These are phyloP conservation scores for Pascua guehoae DNA, from an alignment of 1,284 basidiomycete species.

Conservation along the genomic window DNA sequence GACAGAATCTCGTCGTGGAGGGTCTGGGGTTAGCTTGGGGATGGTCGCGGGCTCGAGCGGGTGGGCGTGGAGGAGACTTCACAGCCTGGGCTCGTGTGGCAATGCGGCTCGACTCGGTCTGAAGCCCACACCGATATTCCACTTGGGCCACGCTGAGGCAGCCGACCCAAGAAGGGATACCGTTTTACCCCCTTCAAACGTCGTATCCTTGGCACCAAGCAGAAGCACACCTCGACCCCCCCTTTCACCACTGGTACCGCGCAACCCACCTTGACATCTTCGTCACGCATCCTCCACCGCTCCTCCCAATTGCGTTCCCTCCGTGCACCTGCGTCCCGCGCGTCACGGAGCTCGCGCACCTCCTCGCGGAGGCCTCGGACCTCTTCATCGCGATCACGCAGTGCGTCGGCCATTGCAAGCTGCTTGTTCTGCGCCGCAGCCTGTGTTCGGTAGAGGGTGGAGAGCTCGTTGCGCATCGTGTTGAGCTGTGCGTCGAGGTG, in stretches of 20 bases:
- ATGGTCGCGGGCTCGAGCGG: no score
- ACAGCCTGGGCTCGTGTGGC: no score
- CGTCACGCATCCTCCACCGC: constrained; percentile 81
- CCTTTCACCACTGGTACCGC: background rate
- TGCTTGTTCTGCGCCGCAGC: constrained; percentile 81
- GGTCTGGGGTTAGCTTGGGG: constrained; percentile 56
- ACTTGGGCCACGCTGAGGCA: no score
- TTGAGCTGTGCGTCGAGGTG: constrained; percentile 92
- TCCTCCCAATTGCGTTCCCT: constrained; percentile 66
- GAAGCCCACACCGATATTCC: no score
- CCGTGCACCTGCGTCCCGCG: constrained; percentile 53
- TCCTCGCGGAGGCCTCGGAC: constrained; percentile 76
- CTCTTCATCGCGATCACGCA: constrained; percentile 87
- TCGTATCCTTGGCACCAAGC: no score
- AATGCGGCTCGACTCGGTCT: background rate
- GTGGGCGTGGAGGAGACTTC: no score
- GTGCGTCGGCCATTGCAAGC: constrained; percentile 86
- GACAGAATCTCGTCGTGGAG: constrained; percentile 92
- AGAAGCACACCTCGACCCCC: background rate
- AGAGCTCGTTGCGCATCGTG: constrained; percentile 80
- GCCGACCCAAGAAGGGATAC: no score
- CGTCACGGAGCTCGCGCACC: constrained; percentile 74
- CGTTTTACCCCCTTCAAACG: no score
- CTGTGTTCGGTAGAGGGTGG: constrained; percentile 92
- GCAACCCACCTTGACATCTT: constrained; percentile 72